Evolutionary conservation across 225 moss, liverwort and hornwort species (phyloP).

Genomic region (Thuidium tamariscinum): DNA sequence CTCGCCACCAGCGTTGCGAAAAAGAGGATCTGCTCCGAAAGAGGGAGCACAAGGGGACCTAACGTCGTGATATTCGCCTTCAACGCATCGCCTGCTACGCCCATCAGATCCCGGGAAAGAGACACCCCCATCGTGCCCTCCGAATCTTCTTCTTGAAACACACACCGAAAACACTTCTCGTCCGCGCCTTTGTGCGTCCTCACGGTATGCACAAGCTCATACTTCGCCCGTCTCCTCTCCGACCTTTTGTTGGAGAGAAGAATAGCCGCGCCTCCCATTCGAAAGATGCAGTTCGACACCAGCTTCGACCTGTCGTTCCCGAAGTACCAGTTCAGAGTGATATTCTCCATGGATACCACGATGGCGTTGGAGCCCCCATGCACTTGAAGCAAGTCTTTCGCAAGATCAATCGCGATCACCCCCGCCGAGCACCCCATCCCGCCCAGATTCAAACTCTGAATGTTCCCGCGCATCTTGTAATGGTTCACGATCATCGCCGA

Average conservation of each 20-base stretch:
- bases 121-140: constrained; percentile 40
- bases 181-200: constrained; percentile 44
- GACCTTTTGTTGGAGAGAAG: constrained; percentile 29
- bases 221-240: constrained; percentile 27
- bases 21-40: constrained; percentile 43
- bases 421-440: constrained; percentile 53
- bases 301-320: constrained; percentile 48
- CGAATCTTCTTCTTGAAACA: constrained; percentile 37
- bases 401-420: constrained; percentile 38
- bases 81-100: constrained; percentile 38
- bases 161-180: constrained; percentile 47
- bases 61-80: constrained; percentile 46
- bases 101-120: constrained; percentile 40
- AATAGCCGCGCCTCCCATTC: constrained; percentile 42
- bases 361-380: constrained; percentile 34
- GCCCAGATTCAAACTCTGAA: constrained; percentile 39
- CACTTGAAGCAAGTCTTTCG: constrained; percentile 38
- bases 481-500: constrained; percentile 53
- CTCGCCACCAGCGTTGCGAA: constrained; percentile 29
- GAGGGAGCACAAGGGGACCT: constrained; percentile 31
- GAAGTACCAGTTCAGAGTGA: constrained; percentile 50
- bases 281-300: constrained; percentile 46
- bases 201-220: constrained; percentile 45
- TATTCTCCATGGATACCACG: constrained; percentile 49
- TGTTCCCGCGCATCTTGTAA: constrained; percentile 50